Percentiles rank a stretch among this genome's conserved stretches.
Conservation (phyloP, 495 filamentous ascomycete species). For the Neurospora sp. region DNA sequence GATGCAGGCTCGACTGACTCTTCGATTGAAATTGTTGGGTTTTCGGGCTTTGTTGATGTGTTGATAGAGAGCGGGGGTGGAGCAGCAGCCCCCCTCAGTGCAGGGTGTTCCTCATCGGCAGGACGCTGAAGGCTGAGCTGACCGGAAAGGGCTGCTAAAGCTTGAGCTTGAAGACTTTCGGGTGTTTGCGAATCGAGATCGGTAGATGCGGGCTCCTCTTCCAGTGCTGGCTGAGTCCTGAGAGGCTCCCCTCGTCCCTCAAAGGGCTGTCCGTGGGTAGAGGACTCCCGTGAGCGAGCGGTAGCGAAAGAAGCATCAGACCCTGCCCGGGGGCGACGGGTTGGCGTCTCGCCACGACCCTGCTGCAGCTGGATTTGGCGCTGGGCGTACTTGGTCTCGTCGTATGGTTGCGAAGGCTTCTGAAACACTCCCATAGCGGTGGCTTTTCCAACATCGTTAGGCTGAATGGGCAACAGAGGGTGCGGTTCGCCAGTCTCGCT, state of each 20-base stretch:
- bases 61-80: conserved; percentile 25
- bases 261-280: conserved; percentile 11
- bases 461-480: conserved; percentile 50
- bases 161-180: conserved; percentile 1
- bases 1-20: conserved; percentile 22
- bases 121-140: conserved; percentile 28
- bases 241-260: conserved; percentile 11
- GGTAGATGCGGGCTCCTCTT: conserved; percentile 34
- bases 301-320: conserved; percentile 16
- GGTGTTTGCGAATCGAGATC: conserved; percentile 23
- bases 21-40: conserved; percentile 9
- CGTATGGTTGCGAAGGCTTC: conserved; percentile 63
- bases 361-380: conserved; percentile 71
- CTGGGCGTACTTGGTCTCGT: conserved; percentile 76
- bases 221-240: conserved; percentile 6
- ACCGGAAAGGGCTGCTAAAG: conserved; percentile 8
- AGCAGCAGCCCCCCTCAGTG: conserved; percentile 29
- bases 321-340: conserved; percentile 22
- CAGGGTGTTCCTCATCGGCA: conserved; percentile 35
- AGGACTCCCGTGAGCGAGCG: conserved; percentile 24
- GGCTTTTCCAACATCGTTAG: conserved; percentile 73
- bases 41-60: conserved; percentile 13
- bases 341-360: conserved; percentile 46
- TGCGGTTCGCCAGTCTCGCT: conserved; percentile 55
- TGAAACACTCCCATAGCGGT: conserved; percentile 80